phyloP scores from a whole-genome alignment of 78 protist genomes.

The Dictyostelium firmibasis region DNA sequence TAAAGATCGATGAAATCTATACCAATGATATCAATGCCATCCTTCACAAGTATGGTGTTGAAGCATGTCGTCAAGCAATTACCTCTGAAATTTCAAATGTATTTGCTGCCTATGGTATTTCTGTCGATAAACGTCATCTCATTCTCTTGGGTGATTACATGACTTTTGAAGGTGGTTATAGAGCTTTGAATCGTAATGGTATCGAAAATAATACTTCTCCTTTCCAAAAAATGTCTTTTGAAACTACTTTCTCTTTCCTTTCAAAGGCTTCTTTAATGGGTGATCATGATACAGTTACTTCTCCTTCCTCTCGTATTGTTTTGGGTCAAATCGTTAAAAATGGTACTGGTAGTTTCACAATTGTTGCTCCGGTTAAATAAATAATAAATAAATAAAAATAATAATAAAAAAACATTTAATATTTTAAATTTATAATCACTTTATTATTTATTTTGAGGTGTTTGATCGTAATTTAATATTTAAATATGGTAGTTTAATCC shows the following conservation, averaged over 20 bases:
- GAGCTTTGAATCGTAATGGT: constrained; percentile 78
- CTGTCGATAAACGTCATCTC: constrained; percentile 97
- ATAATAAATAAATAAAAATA: not conserved
- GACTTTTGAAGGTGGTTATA: constrained; percentile 84
- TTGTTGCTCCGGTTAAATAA: constrained; percentile 10
- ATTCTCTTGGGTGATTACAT: constrained; percentile 97
- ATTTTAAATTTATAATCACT: too few species aligned
- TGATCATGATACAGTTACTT: constrained; percentile 43
- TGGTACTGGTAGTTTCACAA: constrained; percentile 78
- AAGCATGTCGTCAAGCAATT: constrained; percentile 93
- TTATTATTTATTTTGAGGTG: too few species aligned
- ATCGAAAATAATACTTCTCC: constrained; percentile 75
- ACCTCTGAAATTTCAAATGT: constrained; percentile 91
- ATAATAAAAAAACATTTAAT: not conserved
- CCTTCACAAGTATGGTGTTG: constrained; percentile 86
- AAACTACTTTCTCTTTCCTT: constrained; percentile 79
- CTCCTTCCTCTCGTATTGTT: constrained; percentile 81
- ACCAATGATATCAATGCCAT: constrained; percentile 83
- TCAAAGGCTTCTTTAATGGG: constrained; percentile 48
- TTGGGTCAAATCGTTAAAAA: constrained; percentile 70
- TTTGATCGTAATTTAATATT: too few species aligned
- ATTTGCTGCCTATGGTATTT: constrained; percentile 97
- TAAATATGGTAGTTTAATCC: too few species aligned
- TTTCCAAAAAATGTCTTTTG: constrained; percentile 80
- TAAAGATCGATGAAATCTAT: constrained; percentile 73